These are phyloP conservation scores for Ophiostoma novo-ulmi DNA, from an alignment of 2,329 filamentous ascomycete species.

Conservation along the genomic window DNA sequence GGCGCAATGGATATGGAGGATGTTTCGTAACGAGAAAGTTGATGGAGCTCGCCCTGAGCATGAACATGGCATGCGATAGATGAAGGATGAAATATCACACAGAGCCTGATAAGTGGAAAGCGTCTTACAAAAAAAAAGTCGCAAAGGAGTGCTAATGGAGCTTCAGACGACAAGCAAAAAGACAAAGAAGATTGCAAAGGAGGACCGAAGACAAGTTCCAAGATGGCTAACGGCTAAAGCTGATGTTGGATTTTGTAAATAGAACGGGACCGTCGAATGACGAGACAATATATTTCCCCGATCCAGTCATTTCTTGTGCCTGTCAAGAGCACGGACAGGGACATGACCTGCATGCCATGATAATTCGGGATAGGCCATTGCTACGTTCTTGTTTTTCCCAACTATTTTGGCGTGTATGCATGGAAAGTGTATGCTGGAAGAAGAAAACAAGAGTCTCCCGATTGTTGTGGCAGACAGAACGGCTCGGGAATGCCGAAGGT, in stretches of 20 bases:
- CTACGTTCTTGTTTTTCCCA: neutral
- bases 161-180: neutral
- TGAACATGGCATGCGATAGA: neutral
- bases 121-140: no score
- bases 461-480: neutral
- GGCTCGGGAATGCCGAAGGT: neutral
- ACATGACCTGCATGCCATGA: neutral
- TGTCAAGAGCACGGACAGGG: neutral
- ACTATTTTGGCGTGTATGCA: neutral
- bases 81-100: no score
- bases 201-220: no score
- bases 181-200: neutral
- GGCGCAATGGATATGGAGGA: neutral
- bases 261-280: no score
- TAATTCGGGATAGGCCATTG: neutral
- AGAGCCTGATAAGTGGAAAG: no score
- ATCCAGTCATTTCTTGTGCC: neutral
- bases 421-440: no score
- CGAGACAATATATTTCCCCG: neutral
- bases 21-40: neutral
- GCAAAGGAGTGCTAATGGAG: no score
- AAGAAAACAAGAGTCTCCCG: no score
- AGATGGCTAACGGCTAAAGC: neutral
- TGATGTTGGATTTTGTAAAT: neutral
- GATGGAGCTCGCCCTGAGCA: neutral